Conservation (phyloP, 305 asterid species). For the Fraxinus albicans region DNA sequence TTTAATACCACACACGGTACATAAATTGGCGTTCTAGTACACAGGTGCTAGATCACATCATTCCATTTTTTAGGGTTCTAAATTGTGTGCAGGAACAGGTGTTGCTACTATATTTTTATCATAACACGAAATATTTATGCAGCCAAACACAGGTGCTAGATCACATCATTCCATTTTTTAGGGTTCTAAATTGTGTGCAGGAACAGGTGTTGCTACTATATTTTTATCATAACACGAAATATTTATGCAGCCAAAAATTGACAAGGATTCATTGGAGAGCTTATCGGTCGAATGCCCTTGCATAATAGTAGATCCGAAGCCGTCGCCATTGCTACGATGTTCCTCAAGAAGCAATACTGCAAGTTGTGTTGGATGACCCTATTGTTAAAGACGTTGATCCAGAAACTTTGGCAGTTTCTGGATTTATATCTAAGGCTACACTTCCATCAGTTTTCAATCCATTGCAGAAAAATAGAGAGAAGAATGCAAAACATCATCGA, state of each 20-base stretch:
- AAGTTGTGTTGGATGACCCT: conserved; percentile 55
- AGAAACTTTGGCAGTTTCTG: conserved; percentile 64
- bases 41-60: too few species aligned
- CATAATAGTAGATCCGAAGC: conserved; percentile 69
- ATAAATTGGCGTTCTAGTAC: too few species aligned
- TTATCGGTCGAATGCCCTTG: conserved; percentile 71
- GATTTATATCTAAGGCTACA: conserved; percentile 27
- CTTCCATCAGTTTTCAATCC: conserved; percentile 40
- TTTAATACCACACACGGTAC: too few species aligned
- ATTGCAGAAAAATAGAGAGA: conserved; percentile 90
- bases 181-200: too few species aligned
- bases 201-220: too few species aligned
- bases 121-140: too few species aligned
- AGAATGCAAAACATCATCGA: conserved; percentile 81
- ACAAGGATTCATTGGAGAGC: conserved; percentile 61
- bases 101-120: too few species aligned
- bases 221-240: too few species aligned
- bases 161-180: too few species aligned
- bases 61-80: too few species aligned
- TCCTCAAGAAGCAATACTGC: conserved; percentile 67
- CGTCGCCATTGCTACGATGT: conserved; percentile 59
- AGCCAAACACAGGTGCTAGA: too few species aligned
- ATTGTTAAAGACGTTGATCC: conserved; percentile 67
- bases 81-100: too few species aligned
- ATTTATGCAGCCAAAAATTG: conserved; percentile 69